These are phyloP conservation scores for Alternaria novae-zelandiae DNA, from an alignment of 2,329 filamentous ascomycete genomes.

Conservation along the genomic window DNA sequence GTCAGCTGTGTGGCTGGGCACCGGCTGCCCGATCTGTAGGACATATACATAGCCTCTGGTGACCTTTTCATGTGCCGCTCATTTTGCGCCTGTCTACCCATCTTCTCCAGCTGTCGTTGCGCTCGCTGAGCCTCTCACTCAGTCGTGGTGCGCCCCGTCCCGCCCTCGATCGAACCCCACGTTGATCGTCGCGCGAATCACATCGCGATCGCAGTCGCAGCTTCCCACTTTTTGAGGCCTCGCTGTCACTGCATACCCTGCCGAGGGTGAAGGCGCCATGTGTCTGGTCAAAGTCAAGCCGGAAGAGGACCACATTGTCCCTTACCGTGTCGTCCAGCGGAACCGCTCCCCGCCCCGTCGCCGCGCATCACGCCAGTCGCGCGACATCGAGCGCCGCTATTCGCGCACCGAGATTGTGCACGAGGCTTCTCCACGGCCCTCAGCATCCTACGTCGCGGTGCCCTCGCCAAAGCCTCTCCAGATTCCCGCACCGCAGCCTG, in stretches of 20 bases:
- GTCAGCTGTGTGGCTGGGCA: conserved; percentile 42
- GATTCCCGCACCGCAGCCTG: conserved; percentile 50
- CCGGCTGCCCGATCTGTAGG: conserved; percentile 27
- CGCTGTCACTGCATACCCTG: conserved; percentile 2
- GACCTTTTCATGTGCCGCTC: conserved; percentile 24
- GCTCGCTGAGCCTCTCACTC: conserved; percentile 2
- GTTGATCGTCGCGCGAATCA: conserved; percentile 43
- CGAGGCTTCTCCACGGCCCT: conserved; percentile 37
- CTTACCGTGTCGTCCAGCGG: conserved; percentile 44
- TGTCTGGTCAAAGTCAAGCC: conserved; percentile 56
- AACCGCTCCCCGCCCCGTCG: conserved; percentile 40
- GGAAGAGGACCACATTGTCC: conserved; percentile 53
- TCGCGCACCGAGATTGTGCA: conserved; percentile 42
- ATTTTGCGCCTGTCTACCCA: conserved; percentile 10
- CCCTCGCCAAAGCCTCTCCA: conserved; percentile 40
- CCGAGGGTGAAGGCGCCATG: conserved; percentile 39
- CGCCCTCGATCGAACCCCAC: conserved; percentile 26
- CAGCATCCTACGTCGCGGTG: conserved; percentile 39
- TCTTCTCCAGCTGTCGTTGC: neutral
- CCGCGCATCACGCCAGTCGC: conserved; percentile 31
- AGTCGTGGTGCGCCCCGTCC: conserved; percentile 13
- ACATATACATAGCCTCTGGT: conserved; percentile 26
- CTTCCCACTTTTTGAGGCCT: conserved; percentile 7
- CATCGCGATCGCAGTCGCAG: conserved; percentile 35
- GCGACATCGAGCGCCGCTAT: conserved; percentile 28